Percentiles rank a stretch among this genome's conserved stretches.
phyloP scores from a whole-genome alignment of 148 eudicot genomes.

The Rhododendron molle region DNA sequence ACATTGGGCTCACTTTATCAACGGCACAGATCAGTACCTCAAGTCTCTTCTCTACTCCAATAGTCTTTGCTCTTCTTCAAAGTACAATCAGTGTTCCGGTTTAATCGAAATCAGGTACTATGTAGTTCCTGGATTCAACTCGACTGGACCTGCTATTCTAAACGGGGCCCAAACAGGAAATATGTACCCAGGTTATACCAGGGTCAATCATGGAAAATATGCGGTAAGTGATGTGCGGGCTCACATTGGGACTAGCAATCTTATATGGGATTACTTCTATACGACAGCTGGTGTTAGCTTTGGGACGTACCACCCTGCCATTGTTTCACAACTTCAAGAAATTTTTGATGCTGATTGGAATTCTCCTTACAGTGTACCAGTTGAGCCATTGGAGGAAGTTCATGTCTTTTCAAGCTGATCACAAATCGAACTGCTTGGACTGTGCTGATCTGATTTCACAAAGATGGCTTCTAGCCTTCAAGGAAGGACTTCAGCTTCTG shows the following conservation, averaged over 20 bases:
- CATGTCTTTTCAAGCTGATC: constrained; percentile 37
- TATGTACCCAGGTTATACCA: constrained; percentile 57
- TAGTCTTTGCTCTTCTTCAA: constrained; percentile 67
- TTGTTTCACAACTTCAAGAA: constrained; percentile 70
- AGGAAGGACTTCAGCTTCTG: not conserved
- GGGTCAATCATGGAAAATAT: constrained; percentile 91
- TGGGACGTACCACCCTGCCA: constrained; percentile 68
- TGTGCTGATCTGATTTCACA: not conserved
- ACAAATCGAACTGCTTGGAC: not conserved
- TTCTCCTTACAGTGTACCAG: constrained; percentile 72
- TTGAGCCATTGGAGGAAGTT: constrained; percentile 43
- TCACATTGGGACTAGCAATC: constrained; percentile 86
- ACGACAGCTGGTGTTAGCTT: constrained; percentile 79
- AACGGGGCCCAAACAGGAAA: constrained; percentile 56
- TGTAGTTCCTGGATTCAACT: constrained; percentile 69
- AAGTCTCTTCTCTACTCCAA: constrained; percentile 81
- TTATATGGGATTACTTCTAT: constrained; percentile 90
- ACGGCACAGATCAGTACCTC: constrained; percentile 67
- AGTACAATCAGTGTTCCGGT: constrained; percentile 69
- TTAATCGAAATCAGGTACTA: constrained; percentile 78
- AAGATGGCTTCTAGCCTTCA: not conserved
- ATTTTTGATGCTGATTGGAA: constrained; percentile 91
- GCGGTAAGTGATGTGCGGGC: constrained; percentile 82
- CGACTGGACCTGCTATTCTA: constrained; percentile 69
- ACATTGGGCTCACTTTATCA: constrained; percentile 71